A percentile compares a stretch with the other conserved stretches of the same genome.
Evolutionary conservation across 306 rosid genomes (phyloP).

Genomic region (Acmispon strigosus): DNA sequence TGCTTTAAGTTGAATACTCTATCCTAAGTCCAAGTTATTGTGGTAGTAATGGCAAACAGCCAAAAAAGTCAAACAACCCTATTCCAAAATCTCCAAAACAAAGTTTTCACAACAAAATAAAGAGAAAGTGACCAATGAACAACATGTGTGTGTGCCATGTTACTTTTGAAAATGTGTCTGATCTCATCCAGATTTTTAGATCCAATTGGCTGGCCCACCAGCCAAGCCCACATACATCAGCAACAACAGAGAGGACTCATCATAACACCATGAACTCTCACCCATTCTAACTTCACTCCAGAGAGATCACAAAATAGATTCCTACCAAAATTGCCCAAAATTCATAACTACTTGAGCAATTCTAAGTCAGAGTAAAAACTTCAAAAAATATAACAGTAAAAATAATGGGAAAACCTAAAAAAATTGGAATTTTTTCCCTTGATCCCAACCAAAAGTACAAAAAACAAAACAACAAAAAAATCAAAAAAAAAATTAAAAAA

Average conservation of each 20-base stretch:
- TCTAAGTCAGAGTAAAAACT: neutral
- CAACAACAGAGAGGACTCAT: conserved; percentile 5
- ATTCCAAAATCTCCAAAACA: conserved; percentile 21
- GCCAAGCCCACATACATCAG: conserved; percentile 24
- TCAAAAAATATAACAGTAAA: neutral
- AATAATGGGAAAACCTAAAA: neutral
- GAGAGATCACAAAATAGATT: neutral
- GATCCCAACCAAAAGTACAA: conserved; percentile 34
- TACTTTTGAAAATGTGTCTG: conserved; percentile 23
- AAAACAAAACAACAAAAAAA: conserved; percentile 16
- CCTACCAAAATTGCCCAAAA: conserved; percentile 17
- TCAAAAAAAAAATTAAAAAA: neutral
- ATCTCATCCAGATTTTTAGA: conserved; percentile 24
- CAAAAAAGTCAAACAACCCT: conserved; percentile 32
- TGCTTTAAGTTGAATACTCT: neutral
- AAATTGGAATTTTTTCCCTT: conserved; percentile 28
- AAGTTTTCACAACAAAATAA: conserved; percentile 3
- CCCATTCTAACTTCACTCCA: conserved; percentile 9
- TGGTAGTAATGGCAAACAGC: conserved; percentile 14
- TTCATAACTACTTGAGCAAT: conserved; percentile 4
- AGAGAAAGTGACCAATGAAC: conserved; percentile 27
- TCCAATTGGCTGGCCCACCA: conserved; percentile 30
- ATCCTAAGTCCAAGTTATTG: conserved; percentile 18
- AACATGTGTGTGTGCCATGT: conserved; percentile 28
- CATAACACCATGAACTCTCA: conserved; percentile 16